Evolutionary conservation across 2,329 filamentous ascomycete genomes (phyloP), one percentile per base, ranked within the genome.

Genomic region (Didymella exigua): DNA sequence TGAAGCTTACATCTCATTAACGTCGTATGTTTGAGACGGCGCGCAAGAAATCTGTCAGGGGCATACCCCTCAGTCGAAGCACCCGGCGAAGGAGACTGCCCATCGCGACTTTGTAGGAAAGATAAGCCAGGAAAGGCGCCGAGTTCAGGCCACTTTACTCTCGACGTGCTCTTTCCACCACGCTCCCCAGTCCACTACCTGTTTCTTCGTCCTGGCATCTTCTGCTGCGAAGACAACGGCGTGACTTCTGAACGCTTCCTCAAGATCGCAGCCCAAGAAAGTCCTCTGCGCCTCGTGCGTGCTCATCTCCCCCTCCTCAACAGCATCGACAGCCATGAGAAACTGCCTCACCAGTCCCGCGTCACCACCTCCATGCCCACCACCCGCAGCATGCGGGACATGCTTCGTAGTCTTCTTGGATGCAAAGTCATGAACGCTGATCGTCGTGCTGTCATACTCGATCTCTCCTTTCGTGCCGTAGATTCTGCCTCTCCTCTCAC

Each of bases 221-320:
- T 98, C 95, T 0, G 93, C 95, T 21, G 91, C 93, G 79, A 97
- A 99, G 0, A 97, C 93, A 76, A 95, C 84, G 2, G 90, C 93
- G 77, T 98, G 95, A 68, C 91, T 96, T 43, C 89, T 82, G n/a
- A 98, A 82, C 1, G 89, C 86, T 69, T 98, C 95, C 52, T 96
- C 91, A 7, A 96, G 77, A 11, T 88, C 89, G 75, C 91, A 96
- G 0, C 91, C 92, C 23, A 98, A 80, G 70, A 88, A 86, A 67
- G 86, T 80, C 53, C 81, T 80, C 80, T 98, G 93, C 1, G 93
- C 93, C 58, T 83, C 82, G 34, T 82, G 78, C 0, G 89, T 88
- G 24, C 79, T 76, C 84, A 87, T 86, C 0, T 81, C 84, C 55
- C 85, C 81, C 58, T 87, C 88, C 74, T 92, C 89, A 38, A 96